phyloP scores from a whole-genome alignment of 108 stramenopile species.

The Seminavis robusta region DNA sequence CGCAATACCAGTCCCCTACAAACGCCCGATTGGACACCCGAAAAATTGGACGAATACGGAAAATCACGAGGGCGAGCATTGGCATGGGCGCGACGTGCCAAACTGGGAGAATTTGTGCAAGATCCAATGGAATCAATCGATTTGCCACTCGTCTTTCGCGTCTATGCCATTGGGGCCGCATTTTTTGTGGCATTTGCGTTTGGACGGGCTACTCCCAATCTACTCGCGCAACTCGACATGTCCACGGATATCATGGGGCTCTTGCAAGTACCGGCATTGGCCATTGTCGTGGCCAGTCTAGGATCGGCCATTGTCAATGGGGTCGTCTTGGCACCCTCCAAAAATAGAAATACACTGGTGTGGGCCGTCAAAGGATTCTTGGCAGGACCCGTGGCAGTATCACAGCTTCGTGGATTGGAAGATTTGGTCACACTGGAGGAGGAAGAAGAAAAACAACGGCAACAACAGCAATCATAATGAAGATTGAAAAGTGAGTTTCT shows the following conservation, averaged over 20 bases:
- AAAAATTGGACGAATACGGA: constrained; percentile 69
- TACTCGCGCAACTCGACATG: constrained; percentile 28
- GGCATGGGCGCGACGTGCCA: constrained; percentile 69
- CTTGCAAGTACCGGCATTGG: constrained; percentile 43
- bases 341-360: constrained; percentile 44
- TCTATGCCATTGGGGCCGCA: constrained; percentile 47
- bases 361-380: constrained; percentile 74
- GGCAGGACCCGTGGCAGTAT: constrained; percentile 69
- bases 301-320: constrained; percentile 50
- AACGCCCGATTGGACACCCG: constrained; percentile 77
- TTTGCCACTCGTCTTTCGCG: constrained; percentile 35
- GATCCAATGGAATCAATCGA: constrained; percentile 63
- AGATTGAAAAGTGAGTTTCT: too few relatives aligned
- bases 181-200: constrained; percentile 54
- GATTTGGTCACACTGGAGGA: constrained; percentile 49
- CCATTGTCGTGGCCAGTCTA: constrained; percentile 45
- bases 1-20: constrained; percentile 65
- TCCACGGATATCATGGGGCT: constrained; percentile 8
- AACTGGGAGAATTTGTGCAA: constrained; percentile 57
- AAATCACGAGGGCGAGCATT: constrained; percentile 52
- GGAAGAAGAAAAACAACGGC: constrained; percentile 12
- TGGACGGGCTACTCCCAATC: constrained; percentile 57
- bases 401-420: constrained; percentile 43
- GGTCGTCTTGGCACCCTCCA: constrained; percentile 37
- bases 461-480: background rate